Percentiles rank a stretch among this genome's conserved stretches.
These are phyloP conservation scores for Torulaspora franciscae DNA, from an alignment of 805 yeast genomes.

Conservation along the genomic window DNA sequence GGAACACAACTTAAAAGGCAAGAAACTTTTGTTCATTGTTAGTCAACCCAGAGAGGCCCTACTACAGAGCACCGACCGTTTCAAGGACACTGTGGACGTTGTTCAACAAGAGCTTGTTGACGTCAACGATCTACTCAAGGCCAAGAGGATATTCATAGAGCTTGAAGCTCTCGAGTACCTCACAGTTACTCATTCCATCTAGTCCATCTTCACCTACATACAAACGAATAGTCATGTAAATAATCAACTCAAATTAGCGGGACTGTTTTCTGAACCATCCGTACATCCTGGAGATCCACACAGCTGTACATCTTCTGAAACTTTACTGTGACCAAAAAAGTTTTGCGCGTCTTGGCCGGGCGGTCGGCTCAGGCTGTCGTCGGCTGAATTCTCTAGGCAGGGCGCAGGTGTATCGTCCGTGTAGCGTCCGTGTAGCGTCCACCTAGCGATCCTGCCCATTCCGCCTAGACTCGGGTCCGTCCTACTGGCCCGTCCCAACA, in stretches of 20 bases:
- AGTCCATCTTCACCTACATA: constrained; percentile 1
- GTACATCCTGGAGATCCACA: background rate
- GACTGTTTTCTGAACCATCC: constrained; percentile 6
- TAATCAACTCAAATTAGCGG: background rate
- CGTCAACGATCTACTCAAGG: constrained; percentile 77
- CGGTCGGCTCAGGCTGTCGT: background rate
- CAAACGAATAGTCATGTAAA: background rate
- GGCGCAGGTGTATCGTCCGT: no score
- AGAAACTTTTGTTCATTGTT: constrained; percentile 62
- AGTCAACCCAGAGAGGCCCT: constrained; percentile 57
- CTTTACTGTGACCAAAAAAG: no score
- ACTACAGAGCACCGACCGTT: constrained; percentile 50
- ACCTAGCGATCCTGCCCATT: no score
- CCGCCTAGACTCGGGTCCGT: no score
- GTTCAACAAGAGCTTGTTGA: constrained; percentile 72
- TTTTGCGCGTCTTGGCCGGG: background rate
- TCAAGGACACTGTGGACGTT: constrained; percentile 54
- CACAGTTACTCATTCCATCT: constrained; percentile 30
- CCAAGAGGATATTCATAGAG: constrained; percentile 71
- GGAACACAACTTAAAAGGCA: constrained; percentile 44
- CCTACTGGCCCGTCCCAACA: no score
- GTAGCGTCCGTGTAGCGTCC: no score
- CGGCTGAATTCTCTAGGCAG: background rate
- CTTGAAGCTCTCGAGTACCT: constrained; percentile 64
- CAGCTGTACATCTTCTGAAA: background rate